Evolutionary conservation across 495 filamentous ascomycete genomes (phyloP), one percentile per base, ranked within the genome.

Genomic region (Sabuloglossum arenarium): DNA sequence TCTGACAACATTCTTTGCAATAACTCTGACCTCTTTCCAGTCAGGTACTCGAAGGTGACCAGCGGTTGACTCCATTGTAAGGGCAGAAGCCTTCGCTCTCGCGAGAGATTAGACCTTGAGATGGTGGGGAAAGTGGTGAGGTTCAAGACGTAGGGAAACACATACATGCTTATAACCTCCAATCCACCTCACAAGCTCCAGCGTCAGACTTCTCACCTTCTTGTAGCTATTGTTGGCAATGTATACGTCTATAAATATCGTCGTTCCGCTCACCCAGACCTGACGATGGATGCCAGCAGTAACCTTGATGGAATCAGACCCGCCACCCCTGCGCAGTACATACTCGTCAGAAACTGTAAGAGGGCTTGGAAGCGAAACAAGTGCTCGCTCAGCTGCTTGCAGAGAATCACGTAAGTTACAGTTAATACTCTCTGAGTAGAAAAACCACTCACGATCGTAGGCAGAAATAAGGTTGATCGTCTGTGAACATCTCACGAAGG

Each of bases 191-290:
- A 71, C 72, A 50, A 75, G 65, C 56, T 71, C 71, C 37, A 79
- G 61, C 50, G 76, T 71, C 28, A 79, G 65, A 46, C 61, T 71
- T 57, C 68, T 73, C 45, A 77, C 64, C 9, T 60, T 64, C 58
- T 72, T 74, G 28, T 62, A 66, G 55, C 69, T 73, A 53, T 67
- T 67, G 52, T 78, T 78, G 27, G 65, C 63, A 32, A 78, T 67
- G 49, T 72, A 72, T 25, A 77, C 70, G 53, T 78, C 75, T 14
- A 74, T 70, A 56, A 76, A 78, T 25, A 79, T 67, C 37, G 61
- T 70, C 24, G 76, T 75, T 34, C 76, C 75, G 28, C 73, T 75
- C 56, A 79, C 72, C 77, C 74, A 76, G 37, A 76, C 75, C 47
- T 77, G 77, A 5, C 76, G 67, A 63, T 79, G 74, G 52, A 77